Conservation (phyloP, 75 land plant species). For the Isoetes taiwanensis region DNA sequence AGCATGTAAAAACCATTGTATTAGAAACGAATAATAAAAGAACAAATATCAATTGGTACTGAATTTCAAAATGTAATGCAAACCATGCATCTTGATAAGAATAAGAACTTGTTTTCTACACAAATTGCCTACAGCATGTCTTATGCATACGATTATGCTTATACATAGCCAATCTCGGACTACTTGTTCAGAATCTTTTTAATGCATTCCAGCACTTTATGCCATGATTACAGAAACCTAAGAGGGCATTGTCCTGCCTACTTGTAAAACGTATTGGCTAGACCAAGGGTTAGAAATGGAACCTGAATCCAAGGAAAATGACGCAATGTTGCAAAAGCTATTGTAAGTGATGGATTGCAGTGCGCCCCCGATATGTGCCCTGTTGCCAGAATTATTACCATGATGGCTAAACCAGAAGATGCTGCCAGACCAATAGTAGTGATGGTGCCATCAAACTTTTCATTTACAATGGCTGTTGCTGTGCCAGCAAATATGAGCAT, state of each 20-base stretch:
- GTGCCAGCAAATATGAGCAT: constrained; percentile 69
- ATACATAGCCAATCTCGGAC: background rate
- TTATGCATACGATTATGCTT: background rate
- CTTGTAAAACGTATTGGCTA: background rate
- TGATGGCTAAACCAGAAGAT: constrained; percentile 59
- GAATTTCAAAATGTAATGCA: background rate
- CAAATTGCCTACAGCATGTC: background rate
- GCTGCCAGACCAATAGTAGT: constrained; percentile 63
- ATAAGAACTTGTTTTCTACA: background rate
- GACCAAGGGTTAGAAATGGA: background rate
- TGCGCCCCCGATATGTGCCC: constrained; percentile 98
- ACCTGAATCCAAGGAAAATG: constrained; percentile 92
- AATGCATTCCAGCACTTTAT: background rate
- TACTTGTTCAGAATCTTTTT: background rate
- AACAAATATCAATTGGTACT: background rate
- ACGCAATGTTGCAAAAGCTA: constrained; percentile 72
- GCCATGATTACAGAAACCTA: background rate
- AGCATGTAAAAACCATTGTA: background rate
- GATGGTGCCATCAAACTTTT: constrained; percentile 45
- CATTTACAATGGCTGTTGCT: constrained; percentile 66
- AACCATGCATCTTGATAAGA: constrained; percentile 15
- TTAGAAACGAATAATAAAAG: background rate
- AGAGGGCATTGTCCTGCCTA: background rate
- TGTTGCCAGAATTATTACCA: constrained; percentile 65
- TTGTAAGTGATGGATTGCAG: constrained; percentile 71